Conservation (phyloP, 1,284 basidiomycete genomes). For the Leccinum subrobustum region DNA sequence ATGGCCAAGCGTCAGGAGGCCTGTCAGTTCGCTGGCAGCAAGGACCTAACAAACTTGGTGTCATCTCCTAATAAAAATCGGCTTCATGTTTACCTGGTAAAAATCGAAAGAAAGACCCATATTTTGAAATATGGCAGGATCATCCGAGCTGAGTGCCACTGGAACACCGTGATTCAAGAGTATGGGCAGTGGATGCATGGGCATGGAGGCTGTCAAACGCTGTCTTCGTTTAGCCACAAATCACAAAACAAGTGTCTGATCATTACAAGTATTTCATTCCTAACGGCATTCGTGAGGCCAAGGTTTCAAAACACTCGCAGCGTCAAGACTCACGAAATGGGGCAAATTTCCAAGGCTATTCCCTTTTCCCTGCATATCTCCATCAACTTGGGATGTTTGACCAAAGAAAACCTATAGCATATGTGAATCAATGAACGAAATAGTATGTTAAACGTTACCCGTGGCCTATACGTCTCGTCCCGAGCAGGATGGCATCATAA, state of each 20-base stretch:
- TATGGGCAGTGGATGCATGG: slow-evolving; percentile 67
- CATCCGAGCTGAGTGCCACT: slow-evolving; percentile 70
- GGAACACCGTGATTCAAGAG: slow-evolving; percentile 69
- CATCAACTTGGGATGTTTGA: slow-evolving; percentile 72
- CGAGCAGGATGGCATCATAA: slow-evolving; percentile 75
- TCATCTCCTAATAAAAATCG: not conserved
- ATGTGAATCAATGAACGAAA: slow-evolving; percentile 1
- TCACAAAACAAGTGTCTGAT: not conserved
- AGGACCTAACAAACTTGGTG: slow-evolving; percentile 40
- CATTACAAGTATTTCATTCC: slow-evolving; percentile 67
- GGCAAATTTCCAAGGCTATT: slow-evolving; percentile 70
- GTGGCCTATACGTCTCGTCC: slow-evolving; percentile 78
- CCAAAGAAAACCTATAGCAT: slow-evolving; percentile 57
- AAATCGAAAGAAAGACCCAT: slow-evolving; percentile 74
- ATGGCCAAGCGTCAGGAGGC: slow-evolving; percentile 56
- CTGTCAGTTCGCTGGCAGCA: slow-evolving; percentile 62
- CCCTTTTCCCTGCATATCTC: slow-evolving; percentile 59
- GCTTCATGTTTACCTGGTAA: slow-evolving; percentile 50
- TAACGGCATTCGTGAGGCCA: slow-evolving; percentile 27
- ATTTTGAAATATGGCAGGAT: slow-evolving; percentile 75
- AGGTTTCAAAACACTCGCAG: not conserved
- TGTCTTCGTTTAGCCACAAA: slow-evolving; percentile 5
- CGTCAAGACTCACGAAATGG: slow-evolving; percentile 57
- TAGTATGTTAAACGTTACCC: slow-evolving; percentile 44
- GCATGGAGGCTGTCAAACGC: slow-evolving; percentile 71